Evolutionary conservation across 257 asterid genomes (phyloP).

Genomic region (Knoxia roxburghii): DNA sequence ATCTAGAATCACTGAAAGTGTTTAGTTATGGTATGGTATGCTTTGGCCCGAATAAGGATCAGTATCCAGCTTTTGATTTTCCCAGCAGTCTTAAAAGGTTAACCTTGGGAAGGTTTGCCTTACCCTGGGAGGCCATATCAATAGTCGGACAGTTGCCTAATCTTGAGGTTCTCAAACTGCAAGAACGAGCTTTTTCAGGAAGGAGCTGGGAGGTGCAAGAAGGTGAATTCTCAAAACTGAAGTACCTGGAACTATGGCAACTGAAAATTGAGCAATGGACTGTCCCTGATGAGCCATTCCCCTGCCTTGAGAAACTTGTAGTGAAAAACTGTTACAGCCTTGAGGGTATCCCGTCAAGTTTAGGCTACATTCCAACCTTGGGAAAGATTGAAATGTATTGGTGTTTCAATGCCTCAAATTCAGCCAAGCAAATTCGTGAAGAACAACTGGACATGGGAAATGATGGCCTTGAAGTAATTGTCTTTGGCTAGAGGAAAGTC

Average conservation of each 20-base stretch:
- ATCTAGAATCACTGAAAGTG: slow-evolving; percentile 9
- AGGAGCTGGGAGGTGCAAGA: neutral
- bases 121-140: slow-evolving; percentile 12
- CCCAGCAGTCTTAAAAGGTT: slow-evolving; percentile 10
- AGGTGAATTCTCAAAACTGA: neutral
- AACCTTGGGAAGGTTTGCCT: neutral
- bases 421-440: slow-evolving; percentile 10
- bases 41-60: neutral
- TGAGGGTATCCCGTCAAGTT: neutral
- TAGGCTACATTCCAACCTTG: neutral
- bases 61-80: neutral
- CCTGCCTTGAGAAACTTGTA: neutral
- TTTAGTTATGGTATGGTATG: neutral
- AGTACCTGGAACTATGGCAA: neutral
- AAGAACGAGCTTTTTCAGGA: neutral
- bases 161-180: slow-evolving; percentile 6
- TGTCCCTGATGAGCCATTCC: neutral
- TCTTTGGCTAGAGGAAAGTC: neutral
- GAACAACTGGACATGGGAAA: slow-evolving; percentile 1
- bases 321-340: slow-evolving; percentile 2
- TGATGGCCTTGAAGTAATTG: slow-evolving; percentile 6
- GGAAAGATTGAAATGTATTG: neutral
- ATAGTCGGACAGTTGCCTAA: neutral
- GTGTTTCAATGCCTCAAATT: neutral
- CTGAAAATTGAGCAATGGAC: neutral